phyloP scores from a whole-genome alignment of 768 basidiomycete genomes.

The Trametes maxima region DNA sequence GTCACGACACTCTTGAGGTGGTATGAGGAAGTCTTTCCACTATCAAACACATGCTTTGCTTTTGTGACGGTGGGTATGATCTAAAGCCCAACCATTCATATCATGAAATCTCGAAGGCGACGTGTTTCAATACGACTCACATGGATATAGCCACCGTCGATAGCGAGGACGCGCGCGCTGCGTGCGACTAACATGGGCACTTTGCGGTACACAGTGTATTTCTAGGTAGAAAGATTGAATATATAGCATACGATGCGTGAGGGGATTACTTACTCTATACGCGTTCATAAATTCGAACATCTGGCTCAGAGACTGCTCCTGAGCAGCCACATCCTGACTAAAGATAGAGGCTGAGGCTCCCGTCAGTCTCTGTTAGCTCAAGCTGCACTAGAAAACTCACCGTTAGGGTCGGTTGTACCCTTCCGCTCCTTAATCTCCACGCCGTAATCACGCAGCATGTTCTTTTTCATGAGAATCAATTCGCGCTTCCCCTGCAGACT shows the following conservation, averaged over 20 bases:
- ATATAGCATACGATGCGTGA: not conserved
- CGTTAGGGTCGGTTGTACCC: slow-evolving; percentile 89
- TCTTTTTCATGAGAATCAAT: slow-evolving; percentile 77
- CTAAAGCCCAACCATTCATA: slow-evolving; percentile 40
- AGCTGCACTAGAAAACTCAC: slow-evolving; percentile 41
- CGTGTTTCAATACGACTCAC: slow-evolving; percentile 42
- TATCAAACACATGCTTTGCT: slow-evolving; percentile 81
- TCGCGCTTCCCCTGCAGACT: slow-evolving; percentile 88
- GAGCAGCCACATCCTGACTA: slow-evolving; percentile 64
- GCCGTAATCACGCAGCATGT: slow-evolving; percentile 72
- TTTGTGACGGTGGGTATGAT: slow-evolving; percentile 87
- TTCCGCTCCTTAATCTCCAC: slow-evolving; percentile 67
- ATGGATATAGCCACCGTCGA: slow-evolving; percentile 94
- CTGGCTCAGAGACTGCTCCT: slow-evolving; percentile 53
- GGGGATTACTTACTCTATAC: slow-evolving; percentile 65
- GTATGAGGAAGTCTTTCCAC: slow-evolving; percentile 88
- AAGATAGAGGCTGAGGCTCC: slow-evolving; percentile 82
- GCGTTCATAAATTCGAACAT: slow-evolving; percentile 81
- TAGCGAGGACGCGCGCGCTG: slow-evolving; percentile 88
- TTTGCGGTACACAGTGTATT: slow-evolving; percentile 92
- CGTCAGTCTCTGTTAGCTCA: not conserved
- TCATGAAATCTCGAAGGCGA: not conserved
- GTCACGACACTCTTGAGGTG: slow-evolving; percentile 86
- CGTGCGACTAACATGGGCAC: slow-evolving; percentile 91
- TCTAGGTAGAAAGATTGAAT: slow-evolving; percentile 44